Evolutionary conservation across 345 rosid genomes (phyloP).

Genomic region (Chamaenerion angustifolium): DNA sequence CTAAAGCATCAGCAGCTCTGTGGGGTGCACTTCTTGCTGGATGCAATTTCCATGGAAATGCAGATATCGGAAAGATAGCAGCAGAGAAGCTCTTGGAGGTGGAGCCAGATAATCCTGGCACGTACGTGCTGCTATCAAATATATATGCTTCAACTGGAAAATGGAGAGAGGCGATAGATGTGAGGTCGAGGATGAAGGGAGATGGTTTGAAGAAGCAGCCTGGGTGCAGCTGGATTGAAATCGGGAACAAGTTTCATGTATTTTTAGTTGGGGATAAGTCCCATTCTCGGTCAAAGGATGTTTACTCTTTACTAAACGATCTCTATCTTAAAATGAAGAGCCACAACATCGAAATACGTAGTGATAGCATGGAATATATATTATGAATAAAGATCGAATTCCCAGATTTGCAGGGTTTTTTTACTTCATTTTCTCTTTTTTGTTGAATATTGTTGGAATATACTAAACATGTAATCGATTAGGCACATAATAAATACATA

Average conservation of each 20-base stretch:
- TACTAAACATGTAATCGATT: no score
- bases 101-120: constrained; percentile 47
- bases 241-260: constrained; percentile 27
- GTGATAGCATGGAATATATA: not conserved
- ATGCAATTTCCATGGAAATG: constrained; percentile 39
- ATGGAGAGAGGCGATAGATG: constrained; percentile 36
- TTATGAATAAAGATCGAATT: not conserved
- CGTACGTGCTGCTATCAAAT: constrained; percentile 40
- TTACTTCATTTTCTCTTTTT: no score
- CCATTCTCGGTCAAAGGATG: constrained; percentile 25
- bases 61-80: constrained; percentile 33
- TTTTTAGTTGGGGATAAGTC: constrained; percentile 48
- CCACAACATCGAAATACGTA: constrained; percentile 12
- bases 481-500: no score
- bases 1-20: constrained; percentile 29
- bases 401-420: no score
- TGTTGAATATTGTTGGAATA: no score
- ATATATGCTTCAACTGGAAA: constrained; percentile 38
- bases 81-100: constrained; percentile 31
- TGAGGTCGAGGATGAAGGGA: constrained; percentile 47
- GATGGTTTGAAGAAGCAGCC: constrained; percentile 63
- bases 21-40: constrained; percentile 66
- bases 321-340: constrained; percentile 36
- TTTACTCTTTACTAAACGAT: constrained; percentile 22
- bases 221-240: constrained; percentile 61